Evolutionary conservation across 2,329 filamentous ascomycete species (phyloP), one percentile per base, ranked within the genome.

Genomic region (Fusarium guadeloupense): DNA sequence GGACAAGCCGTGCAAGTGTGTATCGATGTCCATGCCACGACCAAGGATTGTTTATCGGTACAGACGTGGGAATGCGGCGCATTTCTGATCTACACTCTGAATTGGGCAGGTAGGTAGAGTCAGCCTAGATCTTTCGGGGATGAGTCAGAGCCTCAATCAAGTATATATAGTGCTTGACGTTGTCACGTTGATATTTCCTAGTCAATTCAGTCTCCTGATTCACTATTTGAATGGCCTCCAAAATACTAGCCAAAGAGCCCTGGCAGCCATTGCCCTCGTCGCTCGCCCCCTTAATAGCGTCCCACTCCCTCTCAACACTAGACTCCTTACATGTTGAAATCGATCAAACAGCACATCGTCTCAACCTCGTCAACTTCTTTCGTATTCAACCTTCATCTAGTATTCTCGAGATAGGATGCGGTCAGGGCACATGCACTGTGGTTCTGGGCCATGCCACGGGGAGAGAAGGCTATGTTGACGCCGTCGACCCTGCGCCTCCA

Each of bases 381-480:
- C 45, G 9, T 0, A 20, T 58, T 1, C 19, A n/a, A 1, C 0
- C 14, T 2, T 23, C 54, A 5, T 58, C 54, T 0, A 19, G 12
- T 0, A 41, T 58, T 9, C 12, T 58, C 0, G 54, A 58, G 7
- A 13, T 59, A 4, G 54, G 54, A 2, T 58, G 54, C 3, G 53
- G 54, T 3, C 54, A 58, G 6, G 54, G 53, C 9, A 59, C 54
- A 9, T 58, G 54, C 4, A 59, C 54, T 10, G 54, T 53, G 4
- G 54, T 58, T 17, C n/a, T 58, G 3, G 54, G 53, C 0, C 45
- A 51, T 6, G 25, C 6, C 1, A 26, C 21, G 1, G 53, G 54
- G 0, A 31, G 26, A 3, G 9, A 20, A 0, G 54, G 54, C 1
- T 33, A 23, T 10, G 20, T 59, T 7, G 54, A 58, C 13, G 53